phyloP scores from a whole-genome alignment of 306 rosid species.

The Corylus avellana region DNA sequence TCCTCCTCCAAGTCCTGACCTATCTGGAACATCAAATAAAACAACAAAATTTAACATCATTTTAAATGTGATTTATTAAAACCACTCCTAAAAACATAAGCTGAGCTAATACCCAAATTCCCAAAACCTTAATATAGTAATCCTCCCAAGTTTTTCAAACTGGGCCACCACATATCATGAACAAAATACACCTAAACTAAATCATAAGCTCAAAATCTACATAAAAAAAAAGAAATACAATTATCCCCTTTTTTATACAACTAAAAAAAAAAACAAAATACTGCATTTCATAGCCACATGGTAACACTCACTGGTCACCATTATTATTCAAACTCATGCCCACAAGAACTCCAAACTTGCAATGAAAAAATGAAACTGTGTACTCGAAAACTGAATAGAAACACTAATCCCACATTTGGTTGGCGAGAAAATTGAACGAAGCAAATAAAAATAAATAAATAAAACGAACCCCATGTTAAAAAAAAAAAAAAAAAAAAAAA shows the following conservation, averaged over 20 bases:
- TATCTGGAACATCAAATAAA: conserved; percentile 44
- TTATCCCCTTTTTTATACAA: too few species aligned
- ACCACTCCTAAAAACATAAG: not conserved
- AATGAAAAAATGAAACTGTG: not conserved
- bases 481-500: not conserved
- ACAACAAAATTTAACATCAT: not conserved
- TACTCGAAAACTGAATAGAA: not conserved
- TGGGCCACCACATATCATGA: not conserved
- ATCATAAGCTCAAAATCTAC: not conserved
- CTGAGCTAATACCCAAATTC: not conserved
- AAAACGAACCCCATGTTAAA: too few species aligned
- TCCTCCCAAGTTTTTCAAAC: not conserved
- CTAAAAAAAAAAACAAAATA: too few species aligned
- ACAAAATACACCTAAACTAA: not conserved
- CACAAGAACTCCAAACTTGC: too few species aligned
- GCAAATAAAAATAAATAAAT: too few species aligned
- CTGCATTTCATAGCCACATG: not conserved
- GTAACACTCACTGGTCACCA: not conserved
- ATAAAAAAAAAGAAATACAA: not conserved
- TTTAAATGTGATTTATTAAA: not conserved
- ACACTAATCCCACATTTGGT: not conserved
- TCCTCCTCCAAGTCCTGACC: conserved; percentile 62
- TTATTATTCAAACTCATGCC: not conserved
- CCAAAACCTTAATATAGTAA: not conserved
- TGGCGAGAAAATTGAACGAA: not conserved